Evolutionary conservation across 2,329 filamentous ascomycete species (phyloP), one percentile per base, ranked within the genome.

Genomic region (Teratosphaeriaceae sp.): DNA sequence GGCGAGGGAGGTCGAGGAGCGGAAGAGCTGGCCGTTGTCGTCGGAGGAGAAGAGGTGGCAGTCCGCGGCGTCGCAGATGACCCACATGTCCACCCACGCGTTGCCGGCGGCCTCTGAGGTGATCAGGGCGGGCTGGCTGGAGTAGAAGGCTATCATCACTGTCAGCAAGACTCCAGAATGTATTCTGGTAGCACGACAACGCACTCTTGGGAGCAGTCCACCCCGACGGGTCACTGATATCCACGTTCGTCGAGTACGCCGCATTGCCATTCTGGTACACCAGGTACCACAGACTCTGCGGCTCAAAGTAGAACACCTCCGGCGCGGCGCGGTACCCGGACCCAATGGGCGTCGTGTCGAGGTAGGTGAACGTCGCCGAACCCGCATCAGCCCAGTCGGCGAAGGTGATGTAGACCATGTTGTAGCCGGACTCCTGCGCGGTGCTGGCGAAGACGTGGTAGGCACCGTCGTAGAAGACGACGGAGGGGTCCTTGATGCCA

Each of bases 11-110:
- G 66, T 68, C 39, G 64, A 52, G 12, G 60, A 62, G 36, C 65
- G 65, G 54, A 66, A 69, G 2, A 69, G 56, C 8, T 61, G 61
- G 5, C 65, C 66, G 40, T 68, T 68, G 50, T 68, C 65, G 44
- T 68, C 65, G 21, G 59, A 63, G 9, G 64, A 66, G 57, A 66
- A 69, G 19, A 68, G 58, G 45, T 68, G 59, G 51, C 65, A 68
- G 44, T 58, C 51, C 1, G 39, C 24, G 2, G 46, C 40, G 49
- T 68, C 65, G 54, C 65, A 69, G 38, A 69, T 65, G 19, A 66
- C 60, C 64, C 65, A 67, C 65, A 68, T 67, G 49, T 68, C 66
- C 11, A 68, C 64, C 65, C 66, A 69, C 50, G 65, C 65, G 6
- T 65, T 65, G 5, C 47, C 43, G n/a, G 56, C 57, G 9, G 66